phyloP scores from a whole-genome alignment of 768 basidiomycete species.

The Tricholoma hemisulphureum region DNA sequence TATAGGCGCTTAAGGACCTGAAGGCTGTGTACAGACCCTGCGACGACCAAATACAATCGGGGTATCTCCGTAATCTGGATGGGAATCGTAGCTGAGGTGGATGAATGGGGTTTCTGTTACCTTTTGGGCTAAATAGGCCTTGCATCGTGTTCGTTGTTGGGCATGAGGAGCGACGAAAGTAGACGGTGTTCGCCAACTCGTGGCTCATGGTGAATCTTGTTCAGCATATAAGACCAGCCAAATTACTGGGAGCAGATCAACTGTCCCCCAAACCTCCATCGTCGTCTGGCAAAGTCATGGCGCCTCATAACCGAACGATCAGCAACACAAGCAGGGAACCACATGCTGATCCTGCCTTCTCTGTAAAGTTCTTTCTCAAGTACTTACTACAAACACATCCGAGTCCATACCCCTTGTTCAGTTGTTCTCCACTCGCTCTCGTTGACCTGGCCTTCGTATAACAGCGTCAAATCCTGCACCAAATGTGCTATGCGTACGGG shows the following conservation, averaged over 20 bases:
- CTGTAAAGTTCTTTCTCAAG: constrained; percentile 24
- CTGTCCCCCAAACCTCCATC: constrained; percentile 4
- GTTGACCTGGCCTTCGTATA: constrained; percentile 4
- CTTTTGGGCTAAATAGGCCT: constrained; percentile 20
- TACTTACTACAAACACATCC: constrained; percentile 36
- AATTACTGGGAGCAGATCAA: not conserved
- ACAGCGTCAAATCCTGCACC: constrained; percentile 20
- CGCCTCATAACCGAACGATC: constrained; percentile 27
- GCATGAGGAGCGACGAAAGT: constrained; percentile 24
- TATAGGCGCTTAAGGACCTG: constrained; percentile 7
- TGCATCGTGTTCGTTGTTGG: constrained; percentile 25
- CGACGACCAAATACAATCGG: constrained; percentile 7
- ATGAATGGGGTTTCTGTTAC: constrained; percentile 11
- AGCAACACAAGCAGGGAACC: constrained; percentile 32
- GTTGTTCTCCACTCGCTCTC: not conserved
- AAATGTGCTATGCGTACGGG: constrained; percentile 73
- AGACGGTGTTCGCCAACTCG: constrained; percentile 17
- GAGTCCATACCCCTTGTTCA: constrained; percentile 31
- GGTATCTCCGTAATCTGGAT: constrained; percentile 15
- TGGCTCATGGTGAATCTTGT: constrained; percentile 10
- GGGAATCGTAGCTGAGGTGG: constrained; percentile 13
- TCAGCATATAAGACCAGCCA: constrained; percentile 16
- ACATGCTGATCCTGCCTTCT: constrained; percentile 28
- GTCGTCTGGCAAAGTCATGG: constrained; percentile 21
- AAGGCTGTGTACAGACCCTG: constrained; percentile 18